Evolutionary conservation across 1,284 basidiomycete species (phyloP), one percentile per base, ranked within the genome.

Genomic region (Mycosarcoma mackinlayi): DNA sequence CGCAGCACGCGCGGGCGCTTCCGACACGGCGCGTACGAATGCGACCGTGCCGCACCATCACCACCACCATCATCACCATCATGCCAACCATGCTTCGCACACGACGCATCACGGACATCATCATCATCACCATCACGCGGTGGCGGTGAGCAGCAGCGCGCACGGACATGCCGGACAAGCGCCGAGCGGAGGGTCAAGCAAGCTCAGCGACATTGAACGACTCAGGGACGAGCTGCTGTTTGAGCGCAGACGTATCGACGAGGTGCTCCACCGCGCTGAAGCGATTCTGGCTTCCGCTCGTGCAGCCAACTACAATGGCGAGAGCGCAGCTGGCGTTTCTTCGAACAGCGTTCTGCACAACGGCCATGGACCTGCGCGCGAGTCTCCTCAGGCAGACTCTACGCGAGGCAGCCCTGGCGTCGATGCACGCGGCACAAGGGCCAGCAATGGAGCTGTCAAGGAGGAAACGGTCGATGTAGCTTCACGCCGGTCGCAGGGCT

Each of bases 201-300:
- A 69, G 57, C 31, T 66, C 11, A 44, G 62, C n/a, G 78, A 77
- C 21, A 59, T 81, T 1, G 79, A 80, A 47, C 67, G 65, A 21
- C 54, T 77, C 28, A 63, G 73, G 8, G 64, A 75, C 35, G 78
- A 81, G 44, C 61, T 81, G 42, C 41, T 77, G 18, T n/a, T 59
- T 11, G 79, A 79, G 56, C 65, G 71, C 38, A 55, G 52, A 18
- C 65, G 77, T 5, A 59, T 81, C 28, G 69, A 81, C 24, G 70
- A 74, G 21, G 49, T 81, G 6, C 39, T 81, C 30, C 46, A 61
- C 21, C 73, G 72, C n/a, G 73, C 78, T 10, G 79, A 81, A 54
- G 31, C 54, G 1, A 48, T 79, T 13, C 64, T 77, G 1, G 48
- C 61, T 14, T 59, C 63, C 7, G 54, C 57, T 6, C 63, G 66